Evolutionary conservation across 2,329 filamentous ascomycete genomes (phyloP), one percentile per base, ranked within the genome.

Genomic region (Colletotrichum somersetense): DNA sequence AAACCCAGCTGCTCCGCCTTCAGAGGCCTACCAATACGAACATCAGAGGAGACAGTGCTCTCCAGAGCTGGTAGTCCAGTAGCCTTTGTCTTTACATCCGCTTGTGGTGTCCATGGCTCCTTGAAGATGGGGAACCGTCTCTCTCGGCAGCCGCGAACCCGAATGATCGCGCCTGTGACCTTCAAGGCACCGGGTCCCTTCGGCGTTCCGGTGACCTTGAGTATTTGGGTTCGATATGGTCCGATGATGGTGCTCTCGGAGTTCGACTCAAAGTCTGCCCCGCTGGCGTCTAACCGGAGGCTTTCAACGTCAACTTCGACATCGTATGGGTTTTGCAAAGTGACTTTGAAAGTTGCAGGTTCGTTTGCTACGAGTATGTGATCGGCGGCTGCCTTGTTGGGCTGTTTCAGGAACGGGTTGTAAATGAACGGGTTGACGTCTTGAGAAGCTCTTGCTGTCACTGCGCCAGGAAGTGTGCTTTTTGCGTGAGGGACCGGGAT

Each of bases 261-360:
- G 8, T 88, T 82, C 0, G 92, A 91, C 66, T 91, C 89, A 69
- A 98, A 93, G 1, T 90, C 86, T 33, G 91, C 88, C 0, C 94
- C 95, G 72, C 93, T 90, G 12, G 91, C 89, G 73, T 94, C 91
- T 8, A 99, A 84, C 35, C 87, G 88, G 56, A 99, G 87, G 65
- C 90, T 92, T 79, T 98, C 95, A 44, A 99, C 91, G 66, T 97
- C 94, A 5, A 99, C 84, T 73, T 98, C 94, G 75, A 98, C 92
- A 72, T 98, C 96, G 76, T 95, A 98, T 0, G 95, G 94, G 76
- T 99, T 99, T 78, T 98, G 96, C 23, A 99, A 85, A 1, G 93
- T 95, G 40, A 98, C 88, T 75, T 89, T 89, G 81, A 98, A 97
- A 5, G 88, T 90, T 2, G 93, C 91, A 70, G 89, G 83, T 80